These are phyloP conservation scores for Polyplosphaeria fusca DNA, from an alignment of 495 filamentous ascomycete genomes.

Conservation along the genomic window DNA sequence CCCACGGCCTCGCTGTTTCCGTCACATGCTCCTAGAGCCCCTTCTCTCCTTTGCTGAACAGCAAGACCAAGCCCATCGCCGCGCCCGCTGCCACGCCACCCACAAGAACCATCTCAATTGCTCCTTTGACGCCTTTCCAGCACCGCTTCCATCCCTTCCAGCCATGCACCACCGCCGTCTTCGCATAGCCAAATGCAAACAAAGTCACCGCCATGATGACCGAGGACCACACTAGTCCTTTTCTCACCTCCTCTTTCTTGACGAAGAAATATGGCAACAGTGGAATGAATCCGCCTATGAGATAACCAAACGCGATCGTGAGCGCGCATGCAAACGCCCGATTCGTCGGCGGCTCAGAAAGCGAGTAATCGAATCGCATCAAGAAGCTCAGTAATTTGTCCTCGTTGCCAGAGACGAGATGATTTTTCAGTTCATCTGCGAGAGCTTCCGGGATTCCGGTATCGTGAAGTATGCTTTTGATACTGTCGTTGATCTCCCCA, in stretches of 20 bases:
- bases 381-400: constrained; percentile 5
- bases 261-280: constrained; percentile 24
- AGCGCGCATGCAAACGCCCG: constrained; percentile 18
- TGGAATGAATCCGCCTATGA: constrained; percentile 22
- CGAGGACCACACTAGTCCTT: constrained; percentile 12
- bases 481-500: background rate
- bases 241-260: background rate
- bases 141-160: background rate
- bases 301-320: constrained; percentile 24
- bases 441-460: background rate
- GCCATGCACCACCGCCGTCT: constrained; percentile 10
- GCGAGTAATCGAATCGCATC: constrained; percentile 18
- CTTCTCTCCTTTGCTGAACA: background rate
- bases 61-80: constrained; percentile 19
- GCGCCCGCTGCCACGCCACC: constrained; percentile 19
- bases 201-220: constrained; percentile 15
- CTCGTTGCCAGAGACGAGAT: background rate
- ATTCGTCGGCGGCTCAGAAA: constrained; percentile 5
- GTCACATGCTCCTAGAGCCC: no score
- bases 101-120: constrained; percentile 19
- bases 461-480: background rate
- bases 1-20: no score
- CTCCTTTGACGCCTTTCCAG: background rate
- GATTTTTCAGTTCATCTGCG: background rate
- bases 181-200: constrained; percentile 22